Conservation (phyloP, 2,329 filamentous ascomycete genomes). For the Aspergillus ruber region DNA sequence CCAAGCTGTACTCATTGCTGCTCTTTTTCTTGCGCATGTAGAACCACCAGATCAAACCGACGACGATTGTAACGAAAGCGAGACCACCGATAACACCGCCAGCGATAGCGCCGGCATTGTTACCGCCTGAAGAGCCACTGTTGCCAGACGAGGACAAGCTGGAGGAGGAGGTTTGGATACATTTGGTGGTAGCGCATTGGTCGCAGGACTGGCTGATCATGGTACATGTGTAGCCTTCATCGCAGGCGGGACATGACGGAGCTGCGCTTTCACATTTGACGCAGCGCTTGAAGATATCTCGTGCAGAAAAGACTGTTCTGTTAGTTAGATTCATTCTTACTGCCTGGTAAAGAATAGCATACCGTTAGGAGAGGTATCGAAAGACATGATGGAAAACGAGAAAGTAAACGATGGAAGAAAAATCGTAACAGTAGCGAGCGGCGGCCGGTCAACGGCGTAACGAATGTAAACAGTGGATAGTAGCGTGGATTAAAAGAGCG, state of each 20-base stretch:
- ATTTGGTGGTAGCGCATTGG: constrained; percentile 53
- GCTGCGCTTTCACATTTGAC: constrained; percentile 48
- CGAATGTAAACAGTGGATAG: neutral
- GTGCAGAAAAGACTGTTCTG: constrained; percentile 7
- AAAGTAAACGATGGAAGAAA: constrained; percentile 3
- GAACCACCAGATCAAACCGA: constrained; percentile 81
- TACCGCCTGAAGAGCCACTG: constrained; percentile 35
- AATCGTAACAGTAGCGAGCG: constrained; percentile 15
- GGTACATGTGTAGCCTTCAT: constrained; percentile 50
- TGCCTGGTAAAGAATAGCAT: constrained; percentile 2
- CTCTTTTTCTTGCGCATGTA: constrained; percentile 71
- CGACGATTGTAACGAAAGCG: constrained; percentile 63
- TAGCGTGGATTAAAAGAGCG: constrained; percentile 9
- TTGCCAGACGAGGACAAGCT: constrained; percentile 16
- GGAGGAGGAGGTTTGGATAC: constrained; percentile 40
- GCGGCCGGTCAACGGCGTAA: constrained; percentile 25
- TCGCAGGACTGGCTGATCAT: constrained; percentile 55
- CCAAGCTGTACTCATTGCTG: constrained; percentile 42
- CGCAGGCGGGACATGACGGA: constrained; percentile 57
- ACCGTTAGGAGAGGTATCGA: constrained; percentile 16
- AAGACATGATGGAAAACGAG: constrained; percentile 22
- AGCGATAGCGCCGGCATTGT: constrained; percentile 77
- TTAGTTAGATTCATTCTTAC: too few relatives aligned
- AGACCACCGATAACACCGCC: constrained; percentile 87
- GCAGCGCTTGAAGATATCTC: constrained; percentile 39